phyloP scores from a whole-genome alignment of 345 rosid genomes.

The Eucalyptus regnans region DNA sequence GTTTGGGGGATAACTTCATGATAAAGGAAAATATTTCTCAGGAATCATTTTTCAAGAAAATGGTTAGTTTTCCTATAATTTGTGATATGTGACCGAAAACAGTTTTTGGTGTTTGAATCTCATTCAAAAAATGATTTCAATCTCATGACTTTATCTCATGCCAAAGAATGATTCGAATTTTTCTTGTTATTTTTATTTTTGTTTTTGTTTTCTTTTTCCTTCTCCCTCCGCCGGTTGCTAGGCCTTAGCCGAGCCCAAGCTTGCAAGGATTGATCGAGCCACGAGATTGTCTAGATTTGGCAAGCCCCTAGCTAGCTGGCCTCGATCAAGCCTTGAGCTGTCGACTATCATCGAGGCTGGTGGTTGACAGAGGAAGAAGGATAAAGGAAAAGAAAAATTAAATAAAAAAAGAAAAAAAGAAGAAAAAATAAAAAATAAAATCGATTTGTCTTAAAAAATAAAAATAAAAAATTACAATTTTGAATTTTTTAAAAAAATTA shows the following conservation, averaged over 20 bases:
- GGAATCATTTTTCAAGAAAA: background rate
- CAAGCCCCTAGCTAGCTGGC: background rate
- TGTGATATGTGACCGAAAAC: background rate
- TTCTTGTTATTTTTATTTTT: too few species aligned
- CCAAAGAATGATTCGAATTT: too few species aligned
- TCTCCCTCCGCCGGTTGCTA: fast-evolving
- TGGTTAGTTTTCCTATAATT: too few species aligned
- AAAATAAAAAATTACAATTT: too few species aligned
- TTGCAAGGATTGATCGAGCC: background rate
- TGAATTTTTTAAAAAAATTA: too few species aligned
- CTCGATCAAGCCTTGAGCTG: background rate
- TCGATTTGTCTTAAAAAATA: too few species aligned
- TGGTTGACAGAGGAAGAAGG: background rate
- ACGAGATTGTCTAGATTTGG: fast-evolving
- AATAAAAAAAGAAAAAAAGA: too few species aligned
- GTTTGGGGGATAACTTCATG: background rate
- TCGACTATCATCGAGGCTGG: fast-evolving
- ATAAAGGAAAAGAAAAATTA: too few species aligned
- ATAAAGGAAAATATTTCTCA: too few species aligned
- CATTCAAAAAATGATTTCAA: too few species aligned
- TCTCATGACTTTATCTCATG: background rate
- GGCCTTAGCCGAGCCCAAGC: background rate
- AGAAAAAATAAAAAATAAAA: too few species aligned
- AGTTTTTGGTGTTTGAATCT: background rate
- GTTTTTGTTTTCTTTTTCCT: background rate